phyloP scores from a whole-genome alignment of 1,284 basidiomycete genomes.

The Thelephora terrestris region DNA sequence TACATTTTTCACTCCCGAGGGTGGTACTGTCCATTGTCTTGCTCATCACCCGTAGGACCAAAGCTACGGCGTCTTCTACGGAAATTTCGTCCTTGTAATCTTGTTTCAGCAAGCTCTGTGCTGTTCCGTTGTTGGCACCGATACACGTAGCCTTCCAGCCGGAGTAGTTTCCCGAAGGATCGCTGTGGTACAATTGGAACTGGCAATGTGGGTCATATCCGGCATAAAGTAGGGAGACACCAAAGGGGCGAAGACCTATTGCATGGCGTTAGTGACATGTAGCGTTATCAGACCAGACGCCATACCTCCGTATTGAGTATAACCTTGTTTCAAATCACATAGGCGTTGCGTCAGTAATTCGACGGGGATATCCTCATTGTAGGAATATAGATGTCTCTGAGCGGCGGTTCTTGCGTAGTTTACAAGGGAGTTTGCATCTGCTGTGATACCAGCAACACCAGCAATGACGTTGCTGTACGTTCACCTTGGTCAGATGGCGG shows the following conservation, averaged over 20 bases:
- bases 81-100: constrained; percentile 96
- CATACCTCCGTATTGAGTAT: constrained; percentile 93
- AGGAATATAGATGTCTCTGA: constrained; percentile 80
- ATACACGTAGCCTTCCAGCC: constrained; percentile 99
- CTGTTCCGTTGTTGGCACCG: constrained; percentile 93
- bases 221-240: constrained; percentile 93
- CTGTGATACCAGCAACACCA: constrained; percentile 92
- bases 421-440: constrained; percentile 95
- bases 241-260: constrained; percentile 90
- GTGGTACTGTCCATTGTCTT: constrained; percentile 99
- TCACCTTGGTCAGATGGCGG: not conserved
- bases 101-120: constrained; percentile 91
- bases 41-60: constrained; percentile 95
- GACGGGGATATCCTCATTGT: constrained; percentile 97
- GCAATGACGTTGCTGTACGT: constrained; percentile 67
- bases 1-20: constrained; percentile 81
- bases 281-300: constrained; percentile 3
- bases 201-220: constrained; percentile 94
- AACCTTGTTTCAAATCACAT: constrained; percentile 98
- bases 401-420: constrained; percentile 91
- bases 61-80: constrained; percentile 83
- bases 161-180: constrained; percentile 96
- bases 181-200: constrained; percentile 98
- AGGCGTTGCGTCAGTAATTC: constrained; percentile 90
- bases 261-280: not conserved